These are phyloP conservation scores for Lizanozyma gosingica DNA, from an alignment of 1,139 yeast genomes.

Conservation along the genomic window DNA sequence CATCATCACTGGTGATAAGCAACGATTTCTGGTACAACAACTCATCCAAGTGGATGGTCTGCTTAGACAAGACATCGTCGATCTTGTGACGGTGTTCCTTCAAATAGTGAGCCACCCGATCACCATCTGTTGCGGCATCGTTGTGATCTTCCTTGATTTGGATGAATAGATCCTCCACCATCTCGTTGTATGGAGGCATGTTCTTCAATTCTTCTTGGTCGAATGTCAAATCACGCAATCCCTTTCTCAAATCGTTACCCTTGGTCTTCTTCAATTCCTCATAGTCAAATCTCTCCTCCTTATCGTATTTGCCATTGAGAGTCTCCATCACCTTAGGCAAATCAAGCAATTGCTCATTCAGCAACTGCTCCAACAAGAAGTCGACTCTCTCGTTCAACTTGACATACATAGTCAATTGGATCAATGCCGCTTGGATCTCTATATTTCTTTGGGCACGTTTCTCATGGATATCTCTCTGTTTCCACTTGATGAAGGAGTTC, in stretches of 20 bases:
- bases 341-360: conserved; percentile 33
- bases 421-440: conserved; percentile 66
- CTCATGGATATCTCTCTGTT: conserved; percentile 94
- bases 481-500: conserved; percentile 86
- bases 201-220: conserved; percentile 48
- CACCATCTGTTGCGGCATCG: conserved; percentile 37
- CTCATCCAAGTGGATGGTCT: conserved; percentile 51
- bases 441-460: conserved; percentile 72
- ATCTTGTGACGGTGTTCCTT: conserved; percentile 63
- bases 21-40: conserved; percentile 61
- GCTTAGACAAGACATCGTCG: conserved; percentile 52
- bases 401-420: conserved; percentile 69
- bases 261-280: conserved; percentile 25
- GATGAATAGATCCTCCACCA: conserved; percentile 80
- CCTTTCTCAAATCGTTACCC: conserved; percentile 33
- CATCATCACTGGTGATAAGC: conserved; percentile 83
- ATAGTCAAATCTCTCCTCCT: conserved; percentile 43
- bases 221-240: conserved; percentile 32
- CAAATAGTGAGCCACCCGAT: conserved; percentile 32
- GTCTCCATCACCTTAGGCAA: conserved; percentile 30
- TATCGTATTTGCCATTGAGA: conserved; percentile 45
- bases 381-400: conserved; percentile 70
- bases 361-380: conserved; percentile 36
- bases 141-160: conserved; percentile 57
- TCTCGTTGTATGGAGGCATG: conserved; percentile 79